phyloP scores from a whole-genome alignment of 1,284 basidiomycete species.

The Psilocybe mexicana region DNA sequence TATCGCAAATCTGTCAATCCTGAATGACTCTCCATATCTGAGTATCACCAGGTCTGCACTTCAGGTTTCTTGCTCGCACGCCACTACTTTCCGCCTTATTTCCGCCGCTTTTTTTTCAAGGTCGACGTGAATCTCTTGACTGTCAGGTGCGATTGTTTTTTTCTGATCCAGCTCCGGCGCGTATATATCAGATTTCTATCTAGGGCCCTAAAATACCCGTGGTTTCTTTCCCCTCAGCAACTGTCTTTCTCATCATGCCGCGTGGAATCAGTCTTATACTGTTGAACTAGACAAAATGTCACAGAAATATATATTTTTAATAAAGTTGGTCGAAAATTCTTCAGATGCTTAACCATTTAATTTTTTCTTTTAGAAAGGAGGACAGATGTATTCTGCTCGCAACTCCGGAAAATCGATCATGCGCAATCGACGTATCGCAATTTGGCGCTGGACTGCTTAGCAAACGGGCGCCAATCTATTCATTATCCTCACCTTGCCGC shows the following conservation, averaged over 20 bases:
- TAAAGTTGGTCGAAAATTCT: not conserved
- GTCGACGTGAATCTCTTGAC: constrained; percentile 2
- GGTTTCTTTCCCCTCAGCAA: not conserved
- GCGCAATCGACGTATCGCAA: no score
- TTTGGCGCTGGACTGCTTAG: not conserved
- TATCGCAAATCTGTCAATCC: no score
- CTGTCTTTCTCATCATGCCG: not conserved
- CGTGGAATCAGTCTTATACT: not conserved
- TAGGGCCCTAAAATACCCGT: constrained; percentile 7
- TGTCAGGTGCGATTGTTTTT: constrained; percentile 1
- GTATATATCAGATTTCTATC: not conserved
- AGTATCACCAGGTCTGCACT: not conserved
- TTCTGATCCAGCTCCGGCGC: not conserved
- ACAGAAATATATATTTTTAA: no score
- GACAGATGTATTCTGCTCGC: no score
- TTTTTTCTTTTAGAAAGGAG: not conserved
- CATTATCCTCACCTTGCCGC: not conserved
- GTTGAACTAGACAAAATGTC: not conserved
- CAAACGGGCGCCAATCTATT: not conserved
- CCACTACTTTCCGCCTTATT: constrained; percentile 12
- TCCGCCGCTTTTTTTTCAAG: constrained; percentile 11
- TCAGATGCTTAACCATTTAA: not conserved
- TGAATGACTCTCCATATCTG: not conserved
- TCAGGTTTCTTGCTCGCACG: constrained; percentile 10
- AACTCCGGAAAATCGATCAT: no score